A percentile compares a stretch with the other conserved stretches of the same genome.
These are phyloP conservation scores for Pholiota adiposa DNA, from an alignment of 1,284 basidiomycete species.

Conservation along the genomic window DNA sequence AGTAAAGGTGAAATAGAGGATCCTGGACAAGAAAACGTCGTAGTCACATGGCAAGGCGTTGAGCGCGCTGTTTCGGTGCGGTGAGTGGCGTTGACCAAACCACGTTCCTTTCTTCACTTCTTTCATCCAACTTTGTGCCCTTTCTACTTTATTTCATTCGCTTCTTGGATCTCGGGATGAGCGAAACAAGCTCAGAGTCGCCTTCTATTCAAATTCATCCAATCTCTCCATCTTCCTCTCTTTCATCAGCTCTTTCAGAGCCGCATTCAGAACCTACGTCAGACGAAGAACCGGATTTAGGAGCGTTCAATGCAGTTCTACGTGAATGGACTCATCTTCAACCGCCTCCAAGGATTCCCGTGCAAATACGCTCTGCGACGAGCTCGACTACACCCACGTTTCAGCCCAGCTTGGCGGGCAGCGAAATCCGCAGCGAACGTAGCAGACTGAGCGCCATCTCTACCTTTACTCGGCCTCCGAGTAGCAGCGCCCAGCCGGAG, in stretches of 20 bases:
- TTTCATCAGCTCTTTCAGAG: conserved; percentile 26
- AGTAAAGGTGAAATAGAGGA: too few species aligned
- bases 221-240: conserved; percentile 28
- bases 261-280: conserved; percentile 64
- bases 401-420: conserved; percentile 23
- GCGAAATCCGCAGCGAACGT: conserved; percentile 17
- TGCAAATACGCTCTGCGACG: conserved; percentile 35
- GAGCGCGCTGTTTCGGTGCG: not conserved
- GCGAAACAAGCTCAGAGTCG: conserved; percentile 25
- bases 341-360: conserved; percentile 39
- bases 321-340: conserved; percentile 66
- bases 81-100: conserved; percentile 1
- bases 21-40: too few species aligned
- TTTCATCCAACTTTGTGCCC: not conserved
- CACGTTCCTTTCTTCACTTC: conserved; percentile 10
- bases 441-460: conserved; percentile 23
- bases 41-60: not conserved
- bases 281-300: conserved; percentile 78
- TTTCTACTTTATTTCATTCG: too few species aligned
- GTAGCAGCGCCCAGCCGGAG: conserved; percentile 31
- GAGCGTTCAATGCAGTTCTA: conserved; percentile 74
- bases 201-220: conserved; percentile 27
- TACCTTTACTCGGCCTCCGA: conserved; percentile 30
- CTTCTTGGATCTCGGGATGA: conserved; percentile 22
- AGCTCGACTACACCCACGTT: conserved; percentile 35